Percentiles rank a stretch among this genome's conserved stretches.
Evolutionary conservation across 129 eudicot genomes (phyloP).

Genomic region (carrot (Daucus carota)): DH1_v3.0 NC_030381.2:52178501-52179000

Average conservation of each 20-base stretch:
- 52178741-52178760: not conserved
- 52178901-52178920: not conserved
- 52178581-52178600: slow-evolving; percentile 15
- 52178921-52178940: not conserved
- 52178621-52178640: not conserved
- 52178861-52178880: not conserved
- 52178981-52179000: not conserved
- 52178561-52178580: slow-evolving; percentile 80
- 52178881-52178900: not conserved
- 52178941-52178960: not conserved
- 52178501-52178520: slow-evolving; percentile 85
- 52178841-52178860: too few species aligned
- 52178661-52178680: not conserved
- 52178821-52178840: not conserved
- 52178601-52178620: not conserved
- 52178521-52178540: slow-evolving; percentile 81
- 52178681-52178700: not conserved
- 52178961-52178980: not conserved
- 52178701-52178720: not conserved
- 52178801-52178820: not conserved
- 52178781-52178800: not conserved
- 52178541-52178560: slow-evolving; percentile 83
- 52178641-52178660: not conserved
- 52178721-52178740: not conserved
- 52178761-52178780: not conserved